Evolutionary conservation across 2,329 filamentous ascomycete genomes (phyloP).

Genomic region (Fusarium austroafricanum): DNA sequence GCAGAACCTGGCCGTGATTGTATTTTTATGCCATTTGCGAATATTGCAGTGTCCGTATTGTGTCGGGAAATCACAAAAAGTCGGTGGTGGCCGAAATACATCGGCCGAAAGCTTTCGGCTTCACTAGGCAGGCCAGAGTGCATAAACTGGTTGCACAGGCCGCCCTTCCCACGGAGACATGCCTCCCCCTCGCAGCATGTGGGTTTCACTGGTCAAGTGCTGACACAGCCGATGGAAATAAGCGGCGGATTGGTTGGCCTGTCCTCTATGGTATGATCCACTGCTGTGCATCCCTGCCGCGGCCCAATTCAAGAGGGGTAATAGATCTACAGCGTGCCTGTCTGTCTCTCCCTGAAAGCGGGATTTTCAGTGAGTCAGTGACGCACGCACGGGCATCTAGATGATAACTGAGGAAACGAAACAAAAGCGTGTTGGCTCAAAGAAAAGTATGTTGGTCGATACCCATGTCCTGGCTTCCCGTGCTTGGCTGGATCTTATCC

Average conservation of each 20-base stretch:
- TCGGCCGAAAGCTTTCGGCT: slow-evolving; percentile 30
- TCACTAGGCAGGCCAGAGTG: not conserved
- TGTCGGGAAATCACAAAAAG: slow-evolving; percentile 1
- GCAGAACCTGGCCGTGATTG: too few relatives aligned
- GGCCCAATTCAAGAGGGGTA: not conserved
- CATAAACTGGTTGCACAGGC: not conserved
- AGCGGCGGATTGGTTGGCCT: not conserved
- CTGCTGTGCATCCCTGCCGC: not conserved
- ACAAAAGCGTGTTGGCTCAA: too few relatives aligned
- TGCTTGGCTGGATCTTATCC: too few relatives aligned
- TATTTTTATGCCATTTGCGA: too few relatives aligned
- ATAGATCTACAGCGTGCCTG: not conserved
- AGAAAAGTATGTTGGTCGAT: too few relatives aligned
- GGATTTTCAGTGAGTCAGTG: not conserved
- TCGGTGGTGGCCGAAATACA: slow-evolving; percentile 31
- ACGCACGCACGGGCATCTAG: not conserved
- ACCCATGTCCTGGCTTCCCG: too few relatives aligned
- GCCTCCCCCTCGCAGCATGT: too few relatives aligned
- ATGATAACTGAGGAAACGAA: too few relatives aligned
- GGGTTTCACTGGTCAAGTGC: not conserved
- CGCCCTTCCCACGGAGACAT: too few relatives aligned
- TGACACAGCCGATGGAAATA: slow-evolving; percentile 1
- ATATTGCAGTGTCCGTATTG: too few relatives aligned
- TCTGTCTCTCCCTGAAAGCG: not conserved
- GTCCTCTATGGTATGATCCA: not conserved